phyloP scores from a whole-genome alignment of 1,284 basidiomycete species.

The Puccinia horiana region DNA sequence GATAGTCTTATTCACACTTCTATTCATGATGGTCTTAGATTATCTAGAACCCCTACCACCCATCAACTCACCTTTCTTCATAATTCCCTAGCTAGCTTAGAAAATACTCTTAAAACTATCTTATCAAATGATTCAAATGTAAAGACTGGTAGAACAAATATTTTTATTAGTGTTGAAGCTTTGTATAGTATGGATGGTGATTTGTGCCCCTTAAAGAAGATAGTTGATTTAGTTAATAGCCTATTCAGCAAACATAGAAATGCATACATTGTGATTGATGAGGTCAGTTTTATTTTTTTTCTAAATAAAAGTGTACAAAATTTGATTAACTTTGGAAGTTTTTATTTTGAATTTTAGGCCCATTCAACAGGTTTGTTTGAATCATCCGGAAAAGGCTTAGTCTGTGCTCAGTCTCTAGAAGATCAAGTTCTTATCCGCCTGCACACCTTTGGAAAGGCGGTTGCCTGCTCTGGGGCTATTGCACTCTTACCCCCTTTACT shows the following conservation, averaged over 20 bases:
- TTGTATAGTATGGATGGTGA: conserved; percentile 60
- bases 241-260: conserved; percentile 41
- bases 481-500: conserved; percentile 72
- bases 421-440: conserved; percentile 53
- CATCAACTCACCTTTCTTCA: conserved; percentile 68
- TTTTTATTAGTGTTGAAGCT: conserved; percentile 57
- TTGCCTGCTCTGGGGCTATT: conserved; percentile 65
- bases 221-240: conserved; percentile 49
- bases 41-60: conserved; percentile 64
- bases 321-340: neutral
- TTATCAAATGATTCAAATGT: conserved; percentile 27
- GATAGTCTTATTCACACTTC: conserved; percentile 90
- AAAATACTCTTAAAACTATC: conserved; percentile 51
- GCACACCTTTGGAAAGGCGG: conserved; percentile 57
- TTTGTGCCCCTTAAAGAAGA: conserved; percentile 53
- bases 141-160: conserved; percentile 5
- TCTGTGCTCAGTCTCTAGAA: conserved; percentile 24
- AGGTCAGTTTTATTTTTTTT: conserved; percentile 12
- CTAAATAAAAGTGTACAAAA: neutral
- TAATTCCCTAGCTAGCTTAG: conserved; percentile 65
- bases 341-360: conserved; percentile 51
- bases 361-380: conserved; percentile 58
- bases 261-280: conserved; percentile 43
- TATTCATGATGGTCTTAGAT: conserved; percentile 83
- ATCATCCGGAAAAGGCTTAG: conserved; percentile 25